Conservation (phyloP, 768 basidiomycete species). For the Cubamyces sp. region DNA sequence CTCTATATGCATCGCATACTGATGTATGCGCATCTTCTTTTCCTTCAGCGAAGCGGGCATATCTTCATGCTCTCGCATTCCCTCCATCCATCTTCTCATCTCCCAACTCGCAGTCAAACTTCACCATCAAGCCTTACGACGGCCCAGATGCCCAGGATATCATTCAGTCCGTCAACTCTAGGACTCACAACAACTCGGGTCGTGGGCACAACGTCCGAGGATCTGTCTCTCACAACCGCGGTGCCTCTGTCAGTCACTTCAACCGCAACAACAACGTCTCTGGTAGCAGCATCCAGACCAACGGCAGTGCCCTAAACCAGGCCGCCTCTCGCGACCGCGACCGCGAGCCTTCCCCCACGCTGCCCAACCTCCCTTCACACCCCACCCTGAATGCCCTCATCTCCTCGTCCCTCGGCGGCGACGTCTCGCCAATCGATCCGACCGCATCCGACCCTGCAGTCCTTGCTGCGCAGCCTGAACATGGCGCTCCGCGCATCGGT, state of each 20-base stretch:
- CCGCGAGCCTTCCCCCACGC: conserved; percentile 81
- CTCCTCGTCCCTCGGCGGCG: conserved; percentile 66
- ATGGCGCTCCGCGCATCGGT: conserved; percentile 77
- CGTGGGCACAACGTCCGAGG: conserved; percentile 72
- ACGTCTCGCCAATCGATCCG: conserved; percentile 47
- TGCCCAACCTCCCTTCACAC: conserved; percentile 79
- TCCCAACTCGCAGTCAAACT: conserved; percentile 51
- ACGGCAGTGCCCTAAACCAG: conserved; percentile 34
- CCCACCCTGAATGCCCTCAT: conserved; percentile 87
- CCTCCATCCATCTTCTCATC: conserved; percentile 75
- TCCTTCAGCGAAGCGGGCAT: conserved; percentile 88
- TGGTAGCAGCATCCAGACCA: conserved; percentile 25
- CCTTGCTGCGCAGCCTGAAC: conserved; percentile 55
- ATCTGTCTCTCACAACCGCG: conserved; percentile 36
- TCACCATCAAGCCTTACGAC: conserved; percentile 88
- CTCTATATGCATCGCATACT: background rate
- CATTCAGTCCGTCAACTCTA: conserved; percentile 82
- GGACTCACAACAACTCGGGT: conserved; percentile 63
- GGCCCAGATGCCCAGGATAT: conserved; percentile 88
- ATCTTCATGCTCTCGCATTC: conserved; percentile 85
- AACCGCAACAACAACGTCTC: conserved; percentile 28
- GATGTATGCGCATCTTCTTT: conserved; percentile 8
- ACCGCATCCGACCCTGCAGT: conserved; percentile 71
- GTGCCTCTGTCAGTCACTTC: conserved; percentile 32
- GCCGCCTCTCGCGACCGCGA: conserved; percentile 32